Evolutionary conservation across 1,139 yeast species (phyloP).

Genomic region (Protomyces gravidus): DNA sequence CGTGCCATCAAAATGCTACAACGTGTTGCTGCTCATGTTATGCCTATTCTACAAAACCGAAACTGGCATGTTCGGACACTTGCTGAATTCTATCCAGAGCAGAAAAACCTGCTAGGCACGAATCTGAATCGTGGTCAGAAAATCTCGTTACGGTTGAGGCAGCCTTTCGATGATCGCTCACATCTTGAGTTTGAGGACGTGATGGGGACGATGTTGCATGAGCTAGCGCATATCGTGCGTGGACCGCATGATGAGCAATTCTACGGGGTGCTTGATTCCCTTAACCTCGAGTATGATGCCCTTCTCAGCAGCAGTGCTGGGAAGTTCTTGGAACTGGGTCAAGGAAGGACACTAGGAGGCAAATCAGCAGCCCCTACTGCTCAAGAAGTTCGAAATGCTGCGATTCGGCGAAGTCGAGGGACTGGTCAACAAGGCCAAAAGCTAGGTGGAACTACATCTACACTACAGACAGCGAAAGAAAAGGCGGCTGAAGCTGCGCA

Average conservation of each 20-base stretch:
- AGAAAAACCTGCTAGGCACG: slow-evolving; percentile 63
- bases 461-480: slow-evolving; percentile 26
- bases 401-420: slow-evolving; percentile 18
- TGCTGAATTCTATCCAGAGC: slow-evolving; percentile 81
- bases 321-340: slow-evolving; percentile 48
- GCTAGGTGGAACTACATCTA: slow-evolving; percentile 36
- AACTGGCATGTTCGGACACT: slow-evolving; percentile 63
- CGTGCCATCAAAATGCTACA: slow-evolving; percentile 5
- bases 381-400: slow-evolving; percentile 32
- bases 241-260: slow-evolving; percentile 80
- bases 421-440: slow-evolving; percentile 36
- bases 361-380: slow-evolving; percentile 31
- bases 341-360: slow-evolving; percentile 55
- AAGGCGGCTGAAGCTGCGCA: slow-evolving; percentile 66
- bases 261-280: slow-evolving; percentile 59
- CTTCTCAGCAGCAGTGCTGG: slow-evolving; percentile 48
- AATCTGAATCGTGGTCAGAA: slow-evolving; percentile 82
- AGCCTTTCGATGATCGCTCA: slow-evolving; percentile 51
- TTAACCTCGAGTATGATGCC: slow-evolving; percentile 56
- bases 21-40: slow-evolving; percentile 35
- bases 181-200: slow-evolving; percentile 66
- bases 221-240: slow-evolving; percentile 68
- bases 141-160: slow-evolving; percentile 65
- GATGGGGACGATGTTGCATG: slow-evolving; percentile 83
- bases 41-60: slow-evolving; percentile 67